A percentile compares a stretch with the other conserved stretches of the same genome.
Conservation (phyloP, 306 rosid genomes). For the Cucumis melo region DNA sequence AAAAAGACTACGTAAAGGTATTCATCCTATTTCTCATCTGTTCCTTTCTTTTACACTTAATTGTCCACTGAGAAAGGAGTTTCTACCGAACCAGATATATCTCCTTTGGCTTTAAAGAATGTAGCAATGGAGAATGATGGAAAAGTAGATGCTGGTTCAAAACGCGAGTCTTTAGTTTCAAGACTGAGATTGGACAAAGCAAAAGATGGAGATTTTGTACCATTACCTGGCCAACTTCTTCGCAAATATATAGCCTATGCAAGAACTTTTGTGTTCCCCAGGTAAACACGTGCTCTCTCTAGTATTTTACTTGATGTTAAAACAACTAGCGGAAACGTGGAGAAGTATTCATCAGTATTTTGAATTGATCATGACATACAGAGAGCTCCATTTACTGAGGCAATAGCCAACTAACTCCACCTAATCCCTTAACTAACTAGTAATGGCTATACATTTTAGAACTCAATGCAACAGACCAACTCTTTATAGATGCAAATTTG, state of each 20-base stretch:
- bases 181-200: slow-evolving; percentile 55
- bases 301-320: not conserved
- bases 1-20: slow-evolving; percentile 56
- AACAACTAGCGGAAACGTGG: not conserved
- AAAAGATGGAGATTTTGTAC: slow-evolving; percentile 59
- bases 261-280: slow-evolving; percentile 66
- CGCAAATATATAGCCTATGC: slow-evolving; percentile 90
- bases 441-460: not conserved
- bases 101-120: slow-evolving; percentile 28
- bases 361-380: not conserved
- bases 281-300: slow-evolving; percentile 37
- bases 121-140: slow-evolving; percentile 33
- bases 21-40: not conserved
- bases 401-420: not conserved
- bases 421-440: not conserved
- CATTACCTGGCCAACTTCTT: slow-evolving; percentile 81
- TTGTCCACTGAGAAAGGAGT: slow-evolving; percentile 9
- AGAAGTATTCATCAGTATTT: not conserved
- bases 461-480: not conserved
- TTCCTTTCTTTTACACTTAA: not conserved
- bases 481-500: not conserved
- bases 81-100: slow-evolving; percentile 19
- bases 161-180: slow-evolving; percentile 53
- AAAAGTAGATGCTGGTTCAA: slow-evolving; percentile 24
- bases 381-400: not conserved